These are phyloP conservation scores for Neurospora discreta DNA, from an alignment of 495 filamentous ascomycete species.

Conservation along the genomic window DNA sequence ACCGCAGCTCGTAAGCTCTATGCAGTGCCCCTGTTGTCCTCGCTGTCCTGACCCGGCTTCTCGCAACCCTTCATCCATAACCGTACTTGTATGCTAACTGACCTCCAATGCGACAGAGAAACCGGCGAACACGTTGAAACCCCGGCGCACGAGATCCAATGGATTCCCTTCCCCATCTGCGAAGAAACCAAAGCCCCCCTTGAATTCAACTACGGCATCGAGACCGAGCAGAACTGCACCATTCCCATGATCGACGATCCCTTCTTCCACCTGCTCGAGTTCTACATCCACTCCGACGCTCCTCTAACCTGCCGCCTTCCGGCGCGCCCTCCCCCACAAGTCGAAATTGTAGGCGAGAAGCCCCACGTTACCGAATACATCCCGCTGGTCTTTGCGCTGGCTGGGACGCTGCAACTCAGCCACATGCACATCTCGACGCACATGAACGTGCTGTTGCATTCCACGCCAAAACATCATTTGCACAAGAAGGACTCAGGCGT, in stretches of 20 bases:
- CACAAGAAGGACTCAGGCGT: constrained; percentile 52
- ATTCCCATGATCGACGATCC: constrained; percentile 73
- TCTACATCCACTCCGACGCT: constrained; percentile 95
- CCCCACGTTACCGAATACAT: constrained; percentile 39
- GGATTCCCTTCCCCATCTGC: constrained; percentile 85
- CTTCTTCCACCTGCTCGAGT: constrained; percentile 95
- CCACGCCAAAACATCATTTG: constrained; percentile 45
- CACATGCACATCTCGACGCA: constrained; percentile 86
- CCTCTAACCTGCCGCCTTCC: constrained; percentile 89
- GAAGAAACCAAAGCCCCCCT: constrained; percentile 79
- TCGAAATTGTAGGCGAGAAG: constrained; percentile 34
- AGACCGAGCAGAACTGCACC: constrained; percentile 83
- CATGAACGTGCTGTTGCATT: constrained; percentile 80
- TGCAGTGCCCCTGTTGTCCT: neutral
- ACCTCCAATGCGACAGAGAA: constrained; percentile 28
- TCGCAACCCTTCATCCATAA: neutral
- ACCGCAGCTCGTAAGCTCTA: constrained; percentile 39
- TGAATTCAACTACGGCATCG: constrained; percentile 74
- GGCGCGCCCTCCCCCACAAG: constrained; percentile 50
- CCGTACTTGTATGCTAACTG: too few species aligned
- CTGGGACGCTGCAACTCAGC: constrained; percentile 76
- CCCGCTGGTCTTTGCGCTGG: constrained; percentile 70
- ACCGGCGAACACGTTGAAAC: constrained; percentile 71
- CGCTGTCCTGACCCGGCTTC: neutral
- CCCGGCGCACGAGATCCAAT: constrained; percentile 71